Conservation (phyloP, 805 yeast species). For the Debaryomyces hansenii region DNA sequence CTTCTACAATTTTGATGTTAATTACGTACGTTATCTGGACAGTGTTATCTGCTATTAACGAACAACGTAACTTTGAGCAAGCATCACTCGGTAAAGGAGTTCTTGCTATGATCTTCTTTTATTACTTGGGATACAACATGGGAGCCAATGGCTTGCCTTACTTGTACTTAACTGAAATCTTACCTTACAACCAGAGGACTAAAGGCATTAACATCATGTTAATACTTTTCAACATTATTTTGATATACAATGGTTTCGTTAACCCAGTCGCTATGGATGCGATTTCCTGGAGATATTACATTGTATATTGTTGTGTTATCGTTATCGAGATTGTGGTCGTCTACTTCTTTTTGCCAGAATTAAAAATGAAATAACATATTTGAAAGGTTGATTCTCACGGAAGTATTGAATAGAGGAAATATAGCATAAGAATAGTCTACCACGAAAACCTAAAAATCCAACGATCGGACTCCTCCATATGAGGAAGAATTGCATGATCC, state of each 20-base stretch:
- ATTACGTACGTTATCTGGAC: slow-evolving; percentile 16
- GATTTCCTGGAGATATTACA: slow-evolving; percentile 34
- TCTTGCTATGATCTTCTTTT: slow-evolving; percentile 50
- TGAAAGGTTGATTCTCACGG: too few relatives aligned
- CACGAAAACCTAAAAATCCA: too few relatives aligned
- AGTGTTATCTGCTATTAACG: slow-evolving; percentile 45
- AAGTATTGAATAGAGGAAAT: too few relatives aligned
- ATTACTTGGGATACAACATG: slow-evolving; percentile 24
- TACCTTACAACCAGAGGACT: slow-evolving; percentile 33
- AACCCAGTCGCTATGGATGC: slow-evolving; percentile 30
- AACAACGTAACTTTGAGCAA: slow-evolving; percentile 39
- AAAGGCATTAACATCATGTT: slow-evolving; percentile 28
- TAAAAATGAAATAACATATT: too few relatives aligned
- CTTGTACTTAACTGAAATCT: slow-evolving; percentile 30
- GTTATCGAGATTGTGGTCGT: slow-evolving; percentile 22
- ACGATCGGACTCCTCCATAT: too few relatives aligned
- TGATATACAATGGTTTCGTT: slow-evolving; percentile 17
- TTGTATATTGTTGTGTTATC: slow-evolving; percentile 30
- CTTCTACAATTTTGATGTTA: slow-evolving; percentile 21
- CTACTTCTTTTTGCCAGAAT: neutral
- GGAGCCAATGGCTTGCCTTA: slow-evolving; percentile 30
- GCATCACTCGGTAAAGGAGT: slow-evolving; percentile 46
- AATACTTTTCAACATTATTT: slow-evolving; percentile 11
- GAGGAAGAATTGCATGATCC: too few relatives aligned
- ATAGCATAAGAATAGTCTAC: too few relatives aligned